A percentile compares a stretch with the other conserved stretches of the same genome.
These are phyloP conservation scores for Cordyceps tenuipes DNA, from an alignment of 2,329 filamentous ascomycete species.

Conservation along the genomic window DNA sequence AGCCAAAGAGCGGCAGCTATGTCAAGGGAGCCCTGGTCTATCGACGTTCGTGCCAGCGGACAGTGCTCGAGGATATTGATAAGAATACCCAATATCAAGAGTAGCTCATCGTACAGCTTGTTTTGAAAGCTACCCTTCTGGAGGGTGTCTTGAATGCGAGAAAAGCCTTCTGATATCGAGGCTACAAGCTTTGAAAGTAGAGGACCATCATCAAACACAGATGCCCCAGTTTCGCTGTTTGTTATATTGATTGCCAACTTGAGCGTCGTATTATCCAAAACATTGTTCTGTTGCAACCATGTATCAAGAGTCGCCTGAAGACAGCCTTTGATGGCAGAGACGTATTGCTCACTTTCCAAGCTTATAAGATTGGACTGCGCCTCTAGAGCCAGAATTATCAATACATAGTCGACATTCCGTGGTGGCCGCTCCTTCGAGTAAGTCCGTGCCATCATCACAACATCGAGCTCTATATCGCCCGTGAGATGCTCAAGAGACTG, in stretches of 20 bases:
- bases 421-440: conserved; percentile 15
- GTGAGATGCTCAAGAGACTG: conserved; percentile 19
- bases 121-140: conserved; percentile 40
- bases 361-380: conserved; percentile 24
- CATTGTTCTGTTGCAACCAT: conserved; percentile 23
- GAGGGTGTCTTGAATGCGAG: conserved; percentile 38
- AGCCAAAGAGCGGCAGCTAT: conserved; percentile 57
- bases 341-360: conserved; percentile 15
- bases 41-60: conserved; percentile 44
- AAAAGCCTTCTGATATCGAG: conserved; percentile 45
- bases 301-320: conserved; percentile 21
- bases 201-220: conserved; percentile 55
- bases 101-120: conserved; percentile 57
- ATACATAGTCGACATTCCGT: conserved; percentile 31
- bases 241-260: conserved; percentile 76
- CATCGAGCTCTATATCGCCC: conserved; percentile 20
- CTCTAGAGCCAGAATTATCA: conserved; percentile 33
- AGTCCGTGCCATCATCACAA: conserved; percentile 19
- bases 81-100: conserved; percentile 71
- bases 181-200: conserved; percentile 41
- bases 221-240: conserved; percentile 69
- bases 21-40: conserved; percentile 39
- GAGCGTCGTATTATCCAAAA: conserved; percentile 22
- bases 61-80: conserved; percentile 85
- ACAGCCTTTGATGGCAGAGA: conserved; percentile 23